Conservation (phyloP, 2,329 filamentous ascomycete genomes). For the Fusarium lateritium region DNA sequence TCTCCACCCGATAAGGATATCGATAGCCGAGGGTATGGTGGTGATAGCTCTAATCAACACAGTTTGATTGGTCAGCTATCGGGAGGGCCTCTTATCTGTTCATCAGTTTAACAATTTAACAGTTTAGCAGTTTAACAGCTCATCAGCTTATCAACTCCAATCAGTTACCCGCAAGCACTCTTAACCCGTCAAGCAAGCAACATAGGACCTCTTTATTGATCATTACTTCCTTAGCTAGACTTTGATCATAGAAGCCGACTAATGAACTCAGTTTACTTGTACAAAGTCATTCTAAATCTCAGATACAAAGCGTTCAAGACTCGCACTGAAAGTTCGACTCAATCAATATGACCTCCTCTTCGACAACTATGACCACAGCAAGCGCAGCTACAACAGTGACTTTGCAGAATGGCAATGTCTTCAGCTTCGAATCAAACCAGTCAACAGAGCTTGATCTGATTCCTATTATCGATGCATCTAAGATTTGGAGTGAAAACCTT, state of each 20-base stretch:
- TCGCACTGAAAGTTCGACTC: no score
- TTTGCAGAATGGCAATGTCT: slow-evolving; percentile 3
- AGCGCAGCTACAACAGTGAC: not conserved
- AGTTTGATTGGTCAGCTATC: not conserved
- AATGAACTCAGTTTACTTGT: no score
- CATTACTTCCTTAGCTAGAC: not conserved
- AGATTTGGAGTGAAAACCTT: slow-evolving; percentile 3
- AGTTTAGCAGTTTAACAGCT: not conserved
- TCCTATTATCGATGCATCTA: slow-evolving; percentile 4
- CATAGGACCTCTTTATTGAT: no score
- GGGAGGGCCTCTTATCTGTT: not conserved
- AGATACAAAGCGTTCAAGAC: no score
- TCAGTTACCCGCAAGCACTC: no score
- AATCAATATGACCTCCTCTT: not conserved
- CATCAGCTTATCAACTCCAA: no score
- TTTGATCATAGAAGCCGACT: not conserved
- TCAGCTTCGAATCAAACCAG: slow-evolving; percentile 1
- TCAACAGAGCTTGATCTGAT: not conserved
- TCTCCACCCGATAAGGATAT: not conserved
- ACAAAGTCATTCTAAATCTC: no score
- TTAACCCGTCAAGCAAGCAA: no score
- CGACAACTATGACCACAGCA: not conserved
- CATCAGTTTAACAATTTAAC: not conserved
- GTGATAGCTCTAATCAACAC: not conserved
- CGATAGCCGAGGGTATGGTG: not conserved